phyloP scores from a whole-genome alignment of 805 yeast species.

The Zygoascus flipseniorum region DNA sequence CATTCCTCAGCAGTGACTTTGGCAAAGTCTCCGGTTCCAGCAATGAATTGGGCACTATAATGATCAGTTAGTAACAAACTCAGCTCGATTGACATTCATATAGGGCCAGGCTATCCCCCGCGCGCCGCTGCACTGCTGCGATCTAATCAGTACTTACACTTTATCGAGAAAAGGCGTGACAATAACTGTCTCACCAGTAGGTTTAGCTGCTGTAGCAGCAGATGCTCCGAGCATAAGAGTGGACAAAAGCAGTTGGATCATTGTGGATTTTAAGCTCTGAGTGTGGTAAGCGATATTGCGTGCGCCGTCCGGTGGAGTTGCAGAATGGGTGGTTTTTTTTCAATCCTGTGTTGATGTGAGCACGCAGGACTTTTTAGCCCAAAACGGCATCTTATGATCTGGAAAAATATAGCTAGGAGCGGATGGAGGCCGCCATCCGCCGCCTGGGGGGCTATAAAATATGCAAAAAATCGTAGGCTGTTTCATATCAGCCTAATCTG shows the following conservation, averaged over 20 bases:
- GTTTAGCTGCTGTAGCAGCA: background rate
- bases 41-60: background rate
- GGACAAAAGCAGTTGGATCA: background rate
- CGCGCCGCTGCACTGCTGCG: no score
- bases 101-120: no score
- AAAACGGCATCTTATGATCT: background rate
- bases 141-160: no score
- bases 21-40: background rate
- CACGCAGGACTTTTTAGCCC: background rate
- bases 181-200: background rate
- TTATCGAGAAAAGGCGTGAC: background rate
- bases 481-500: background rate
- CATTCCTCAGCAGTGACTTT: constrained; percentile 37
- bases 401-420: background rate
- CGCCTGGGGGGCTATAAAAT: background rate
- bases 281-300: no score
- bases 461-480: background rate
- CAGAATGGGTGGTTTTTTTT: background rate
- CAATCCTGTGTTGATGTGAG: background rate
- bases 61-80: background rate
- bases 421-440: no score
- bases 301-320: no score
- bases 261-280: background rate
- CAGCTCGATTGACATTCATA: no score
- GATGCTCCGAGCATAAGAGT: background rate